Evolutionary conservation across 169 alveolate genomes (phyloP).

Genomic region (Plasmodium coatneyi): DNA sequence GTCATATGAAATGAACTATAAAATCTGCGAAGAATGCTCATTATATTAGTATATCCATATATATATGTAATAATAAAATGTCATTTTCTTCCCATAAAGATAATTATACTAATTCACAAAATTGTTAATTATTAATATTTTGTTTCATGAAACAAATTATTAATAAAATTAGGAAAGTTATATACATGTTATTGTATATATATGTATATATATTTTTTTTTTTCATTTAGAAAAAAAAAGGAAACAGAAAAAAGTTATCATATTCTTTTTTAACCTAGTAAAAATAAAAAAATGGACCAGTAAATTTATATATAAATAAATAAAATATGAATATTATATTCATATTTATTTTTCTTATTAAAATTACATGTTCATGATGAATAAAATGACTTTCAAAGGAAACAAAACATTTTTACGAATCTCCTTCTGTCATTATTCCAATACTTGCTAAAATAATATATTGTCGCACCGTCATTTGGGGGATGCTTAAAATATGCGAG

Average conservation of each 20-base stretch:
- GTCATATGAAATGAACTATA: not conserved
- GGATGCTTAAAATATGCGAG: not conserved
- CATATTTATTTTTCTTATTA: not conserved
- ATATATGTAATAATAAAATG: not conserved
- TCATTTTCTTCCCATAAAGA: not conserved
- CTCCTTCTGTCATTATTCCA: not conserved
- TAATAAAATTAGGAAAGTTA: not conserved
- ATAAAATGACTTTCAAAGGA: not conserved
- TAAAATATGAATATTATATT: not conserved
- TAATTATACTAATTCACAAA: not conserved
- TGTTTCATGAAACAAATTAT: not conserved
- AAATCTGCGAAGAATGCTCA: not conserved
- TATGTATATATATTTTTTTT: not conserved
- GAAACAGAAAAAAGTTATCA: not conserved
- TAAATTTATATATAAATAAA: not conserved
- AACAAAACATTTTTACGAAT: not conserved
- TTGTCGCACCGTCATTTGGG: not conserved
- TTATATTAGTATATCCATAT: not conserved
- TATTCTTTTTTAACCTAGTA: not conserved
- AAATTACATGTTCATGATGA: not conserved
- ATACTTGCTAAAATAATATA: not conserved
- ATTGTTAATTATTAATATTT: not conserved
- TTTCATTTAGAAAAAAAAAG: not conserved
- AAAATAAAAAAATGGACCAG: not conserved
- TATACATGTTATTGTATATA: no score